phyloP scores from a whole-genome alignment of 129 eudicot species.

The Centella asiatica region DNA sequence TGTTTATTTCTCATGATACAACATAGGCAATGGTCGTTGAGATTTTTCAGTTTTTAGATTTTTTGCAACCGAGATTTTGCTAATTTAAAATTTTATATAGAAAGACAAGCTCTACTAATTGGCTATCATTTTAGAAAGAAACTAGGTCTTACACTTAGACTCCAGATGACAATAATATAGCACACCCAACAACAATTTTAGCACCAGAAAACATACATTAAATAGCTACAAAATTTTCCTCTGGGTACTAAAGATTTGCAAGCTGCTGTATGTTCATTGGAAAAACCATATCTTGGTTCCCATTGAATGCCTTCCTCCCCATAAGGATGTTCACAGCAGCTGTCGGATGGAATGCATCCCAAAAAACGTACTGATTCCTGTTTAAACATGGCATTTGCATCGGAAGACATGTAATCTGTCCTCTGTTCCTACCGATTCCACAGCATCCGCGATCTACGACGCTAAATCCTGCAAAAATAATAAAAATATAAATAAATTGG shows the following conservation, averaged over 20 bases:
- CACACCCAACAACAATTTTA: too few relatives aligned
- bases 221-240: too few relatives aligned
- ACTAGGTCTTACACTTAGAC: too few relatives aligned
- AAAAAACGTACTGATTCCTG: slow-evolving; percentile 63
- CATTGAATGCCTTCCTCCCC: slow-evolving; percentile 64
- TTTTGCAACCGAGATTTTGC: too few relatives aligned
- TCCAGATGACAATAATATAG: too few relatives aligned
- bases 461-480: slow-evolving; percentile 44
- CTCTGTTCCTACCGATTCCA: slow-evolving; percentile 78
- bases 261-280: slow-evolving; percentile 82
- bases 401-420: slow-evolving; percentile 92
- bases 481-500: not conserved
- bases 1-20: too few relatives aligned
- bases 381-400: slow-evolving; percentile 66
- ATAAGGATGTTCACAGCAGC: slow-evolving; percentile 66
- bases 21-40: too few relatives aligned
- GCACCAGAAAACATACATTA: too few relatives aligned
- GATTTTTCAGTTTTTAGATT: too few relatives aligned
- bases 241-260: slow-evolving; percentile 29
- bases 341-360: slow-evolving; percentile 98
- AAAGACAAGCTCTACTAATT: too few relatives aligned
- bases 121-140: too few relatives aligned
- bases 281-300: slow-evolving; percentile 36
- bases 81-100: too few relatives aligned
- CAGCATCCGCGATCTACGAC: slow-evolving; percentile 72